A percentile compares a stretch with the other conserved stretches of the same genome.
Evolutionary conservation across 164 flowering plant species (phyloP).

Genomic region (Vitis labrusca): DNA sequence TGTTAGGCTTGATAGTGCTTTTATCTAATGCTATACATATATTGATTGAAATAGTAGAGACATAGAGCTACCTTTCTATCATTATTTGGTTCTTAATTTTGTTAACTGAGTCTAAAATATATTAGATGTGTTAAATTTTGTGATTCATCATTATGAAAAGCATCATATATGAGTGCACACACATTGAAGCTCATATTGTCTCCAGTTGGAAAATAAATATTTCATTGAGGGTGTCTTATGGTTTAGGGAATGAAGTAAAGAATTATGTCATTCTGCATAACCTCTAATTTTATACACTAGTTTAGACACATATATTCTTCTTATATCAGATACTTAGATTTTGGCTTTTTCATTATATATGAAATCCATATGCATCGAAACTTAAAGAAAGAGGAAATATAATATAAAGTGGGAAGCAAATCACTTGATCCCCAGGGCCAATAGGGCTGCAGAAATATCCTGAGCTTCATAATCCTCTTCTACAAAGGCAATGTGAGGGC

Average conservation of each 20-base stretch:
- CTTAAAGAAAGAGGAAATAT: background rate
- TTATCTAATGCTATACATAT: no score
- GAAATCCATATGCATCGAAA: background rate
- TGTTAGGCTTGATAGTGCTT: no score
- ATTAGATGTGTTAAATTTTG: no score
- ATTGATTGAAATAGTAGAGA: no score
- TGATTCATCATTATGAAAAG: no score
- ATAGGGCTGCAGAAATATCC: constrained; percentile 47
- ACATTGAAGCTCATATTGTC: background rate
- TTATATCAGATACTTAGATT: constrained; percentile 1
- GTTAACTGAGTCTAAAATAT: no score
- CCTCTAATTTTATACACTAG: no score
- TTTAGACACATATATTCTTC: background rate
- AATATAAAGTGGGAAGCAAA: background rate
- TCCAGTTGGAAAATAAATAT: background rate
- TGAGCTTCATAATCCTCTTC: constrained; percentile 31
- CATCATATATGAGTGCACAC: no score
- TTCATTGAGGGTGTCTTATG: background rate
- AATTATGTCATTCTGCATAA: background rate
- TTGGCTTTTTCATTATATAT: background rate
- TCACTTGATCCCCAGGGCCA: constrained; percentile 35
- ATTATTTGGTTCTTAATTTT: no score
- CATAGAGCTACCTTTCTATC: no score
- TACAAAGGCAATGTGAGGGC: constrained; percentile 35
- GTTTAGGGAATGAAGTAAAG: background rate